These are phyloP conservation scores for Ophiosphaerella narmari DNA, from an alignment of 2,329 filamentous ascomycete genomes.

Conservation along the genomic window DNA sequence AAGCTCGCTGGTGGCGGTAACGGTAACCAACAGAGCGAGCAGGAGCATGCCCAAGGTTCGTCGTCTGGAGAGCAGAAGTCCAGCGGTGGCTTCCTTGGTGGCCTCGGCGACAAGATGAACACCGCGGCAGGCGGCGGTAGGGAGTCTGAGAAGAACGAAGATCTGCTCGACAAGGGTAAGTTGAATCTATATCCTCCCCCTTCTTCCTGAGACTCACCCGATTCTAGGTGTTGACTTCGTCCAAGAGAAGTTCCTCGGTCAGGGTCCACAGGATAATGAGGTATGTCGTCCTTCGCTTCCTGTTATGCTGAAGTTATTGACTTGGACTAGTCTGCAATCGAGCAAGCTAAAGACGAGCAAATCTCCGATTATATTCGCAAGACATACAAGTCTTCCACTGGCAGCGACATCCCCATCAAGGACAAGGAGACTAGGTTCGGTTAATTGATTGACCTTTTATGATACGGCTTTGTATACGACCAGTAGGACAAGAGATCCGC, in stretches of 20 bases:
- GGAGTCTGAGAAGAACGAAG: constrained; percentile 80
- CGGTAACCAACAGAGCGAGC: constrained; percentile 37
- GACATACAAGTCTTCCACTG: constrained; percentile 71
- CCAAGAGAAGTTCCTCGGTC: constrained; percentile 74
- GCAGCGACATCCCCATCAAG: constrained; percentile 69
- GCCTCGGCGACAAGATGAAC: constrained; percentile 74
- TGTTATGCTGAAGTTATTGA: constrained; percentile 13
- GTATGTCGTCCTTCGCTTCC: constrained; percentile 45
- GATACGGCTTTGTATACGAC: constrained; percentile 7
- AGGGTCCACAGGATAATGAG: constrained; percentile 64
- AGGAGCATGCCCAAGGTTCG: constrained; percentile 32
- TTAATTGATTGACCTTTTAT: constrained; percentile 1
- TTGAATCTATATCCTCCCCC: not conserved
- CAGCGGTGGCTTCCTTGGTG: constrained; percentile 57
- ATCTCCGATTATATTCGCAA: constrained; percentile 73
- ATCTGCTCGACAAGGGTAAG: constrained; percentile 78
- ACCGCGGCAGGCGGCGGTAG: constrained; percentile 71
- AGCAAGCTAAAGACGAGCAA: constrained; percentile 83
- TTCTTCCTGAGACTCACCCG: constrained; percentile 8
- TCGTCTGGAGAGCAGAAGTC: constrained; percentile 38
- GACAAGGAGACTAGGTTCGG: constrained; percentile 64
- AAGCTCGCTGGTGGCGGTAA: constrained; percentile 49
- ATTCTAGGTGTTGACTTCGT: constrained; percentile 72
- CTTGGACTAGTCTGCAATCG: constrained; percentile 58
- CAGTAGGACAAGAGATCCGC: constrained; percentile 15